phyloP scores from a whole-genome alignment of 2,329 filamentous ascomycete species.

The Ophiostoma triangulosporum region DNA sequence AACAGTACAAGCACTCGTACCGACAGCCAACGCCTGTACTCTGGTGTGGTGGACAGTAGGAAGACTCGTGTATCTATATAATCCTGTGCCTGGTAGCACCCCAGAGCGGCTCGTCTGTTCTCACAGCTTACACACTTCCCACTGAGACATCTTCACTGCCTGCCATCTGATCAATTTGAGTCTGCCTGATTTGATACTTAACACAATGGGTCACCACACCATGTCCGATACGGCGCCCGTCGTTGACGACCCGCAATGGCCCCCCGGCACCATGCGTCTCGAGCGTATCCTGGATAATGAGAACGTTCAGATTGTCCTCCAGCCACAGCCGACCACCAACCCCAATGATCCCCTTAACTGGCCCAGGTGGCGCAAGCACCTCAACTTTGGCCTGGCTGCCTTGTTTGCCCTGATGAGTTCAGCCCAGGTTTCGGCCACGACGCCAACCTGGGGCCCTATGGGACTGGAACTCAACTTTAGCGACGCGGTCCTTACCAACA shows the following conservation, averaged over 20 bases:
- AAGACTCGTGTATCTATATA: not conserved
- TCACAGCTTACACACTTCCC: not conserved
- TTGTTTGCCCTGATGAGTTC: slow-evolving; percentile 25
- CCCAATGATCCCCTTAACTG: slow-evolving; percentile 36
- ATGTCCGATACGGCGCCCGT: not conserved
- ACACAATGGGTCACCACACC: not conserved
- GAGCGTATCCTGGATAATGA: not conserved
- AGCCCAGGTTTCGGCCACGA: slow-evolving; percentile 23
- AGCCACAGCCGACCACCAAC: slow-evolving; percentile 33
- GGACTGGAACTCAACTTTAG: slow-evolving; percentile 15
- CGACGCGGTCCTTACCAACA: slow-evolving; percentile 22
- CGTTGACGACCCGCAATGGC: slow-evolving; percentile 7
- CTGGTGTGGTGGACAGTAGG: too few relatives aligned
- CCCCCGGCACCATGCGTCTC: slow-evolving; percentile 7
- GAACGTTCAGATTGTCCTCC: slow-evolving; percentile 22
- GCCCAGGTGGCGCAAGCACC: slow-evolving; percentile 23
- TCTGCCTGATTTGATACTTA: not conserved
- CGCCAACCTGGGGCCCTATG: slow-evolving; percentile 2
- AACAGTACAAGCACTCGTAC: not conserved
- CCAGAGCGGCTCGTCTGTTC: not conserved
- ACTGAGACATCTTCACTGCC: not conserved
- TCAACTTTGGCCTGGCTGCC: slow-evolving; percentile 27
- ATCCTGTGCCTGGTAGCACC: not conserved
- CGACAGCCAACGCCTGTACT: not conserved
- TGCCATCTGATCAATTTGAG: not conserved